phyloP scores from a whole-genome alignment of 1,284 basidiomycete genomes.

The Sanghuangporus weigelae region DNA sequence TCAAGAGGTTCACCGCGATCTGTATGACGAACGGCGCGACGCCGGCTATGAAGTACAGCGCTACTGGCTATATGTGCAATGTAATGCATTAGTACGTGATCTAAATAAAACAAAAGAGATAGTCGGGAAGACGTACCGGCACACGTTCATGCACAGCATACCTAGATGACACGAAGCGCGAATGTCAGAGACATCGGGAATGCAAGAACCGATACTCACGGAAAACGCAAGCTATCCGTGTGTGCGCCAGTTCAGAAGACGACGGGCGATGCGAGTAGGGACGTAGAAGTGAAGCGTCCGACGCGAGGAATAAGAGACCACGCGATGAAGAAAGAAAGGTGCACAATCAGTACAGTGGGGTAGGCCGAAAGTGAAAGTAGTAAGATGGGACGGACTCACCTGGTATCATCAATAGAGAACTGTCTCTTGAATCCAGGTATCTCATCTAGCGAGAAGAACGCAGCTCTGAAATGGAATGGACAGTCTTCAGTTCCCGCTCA shows the following conservation, averaged over 20 bases:
- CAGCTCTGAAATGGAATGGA: slow-evolving; percentile 36
- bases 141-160: slow-evolving; percentile 78
- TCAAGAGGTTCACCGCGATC: slow-evolving; percentile 60
- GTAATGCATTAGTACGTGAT: slow-evolving; percentile 1
- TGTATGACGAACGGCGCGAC: slow-evolving; percentile 64
- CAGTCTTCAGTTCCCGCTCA: no score
- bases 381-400: slow-evolving; percentile 40
- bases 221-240: slow-evolving; percentile 39
- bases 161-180: slow-evolving; percentile 23
- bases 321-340: background rate
- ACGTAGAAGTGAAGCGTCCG: background rate
- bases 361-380: background rate
- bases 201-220: slow-evolving; percentile 37
- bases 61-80: slow-evolving; percentile 36
- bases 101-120: background rate
- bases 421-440: slow-evolving; percentile 79
- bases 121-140: slow-evolving; percentile 45
- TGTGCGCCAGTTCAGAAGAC: background rate
- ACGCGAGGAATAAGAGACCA: background rate
- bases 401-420: slow-evolving; percentile 79
- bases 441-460: slow-evolving; percentile 65
- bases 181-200: background rate
- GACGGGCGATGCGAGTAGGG: background rate
- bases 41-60: slow-evolving; percentile 65
- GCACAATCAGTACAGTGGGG: background rate